A percentile compares a stretch with the other conserved stretches of the same genome.
phyloP scores from a whole-genome alignment of 495 filamentous ascomycete species.

The Chaetomidium leptoderma region DNA sequence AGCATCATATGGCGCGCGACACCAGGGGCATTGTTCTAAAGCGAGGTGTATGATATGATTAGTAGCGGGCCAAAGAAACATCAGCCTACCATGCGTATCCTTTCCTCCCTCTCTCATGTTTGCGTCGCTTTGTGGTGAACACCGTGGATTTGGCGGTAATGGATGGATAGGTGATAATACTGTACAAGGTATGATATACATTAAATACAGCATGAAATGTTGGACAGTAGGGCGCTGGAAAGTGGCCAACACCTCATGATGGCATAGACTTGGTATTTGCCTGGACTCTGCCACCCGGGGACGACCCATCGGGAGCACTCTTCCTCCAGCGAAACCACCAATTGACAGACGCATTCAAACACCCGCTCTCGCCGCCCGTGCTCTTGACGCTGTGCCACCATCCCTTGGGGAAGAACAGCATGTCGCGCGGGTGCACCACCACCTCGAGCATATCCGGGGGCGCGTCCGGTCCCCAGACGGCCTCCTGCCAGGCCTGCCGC shows the following conservation, averaged over 20 bases:
- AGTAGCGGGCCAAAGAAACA: not conserved
- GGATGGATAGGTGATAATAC: no score
- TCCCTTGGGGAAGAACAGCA: slow-evolving; percentile 79
- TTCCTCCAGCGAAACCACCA: slow-evolving; percentile 73
- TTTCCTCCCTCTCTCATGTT: no score
- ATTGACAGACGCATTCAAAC: slow-evolving; percentile 59
- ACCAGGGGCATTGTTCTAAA: not conserved
- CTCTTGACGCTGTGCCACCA: slow-evolving; percentile 97
- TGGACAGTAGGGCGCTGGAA: no score
- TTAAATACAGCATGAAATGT: no score
- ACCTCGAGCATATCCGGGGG: slow-evolving; percentile 42
- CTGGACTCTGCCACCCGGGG: no score
- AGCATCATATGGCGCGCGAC: no score
- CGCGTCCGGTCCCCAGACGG: slow-evolving; percentile 59
- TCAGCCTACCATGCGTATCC: no score
- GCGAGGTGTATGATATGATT: not conserved
- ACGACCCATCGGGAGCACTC: not conserved
- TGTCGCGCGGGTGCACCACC: slow-evolving; percentile 61
- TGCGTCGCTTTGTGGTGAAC: no score
- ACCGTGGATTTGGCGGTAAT: no score
- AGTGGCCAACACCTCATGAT: no score
- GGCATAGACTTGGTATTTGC: no score
- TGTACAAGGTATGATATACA: no score
- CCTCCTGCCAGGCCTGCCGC: slow-evolving; percentile 57
- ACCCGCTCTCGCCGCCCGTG: slow-evolving; percentile 26